Base-by-base conservation (phyloP, 2,329 filamentous ascomycete genomes). In the Metarhizium sp. region DNA sequence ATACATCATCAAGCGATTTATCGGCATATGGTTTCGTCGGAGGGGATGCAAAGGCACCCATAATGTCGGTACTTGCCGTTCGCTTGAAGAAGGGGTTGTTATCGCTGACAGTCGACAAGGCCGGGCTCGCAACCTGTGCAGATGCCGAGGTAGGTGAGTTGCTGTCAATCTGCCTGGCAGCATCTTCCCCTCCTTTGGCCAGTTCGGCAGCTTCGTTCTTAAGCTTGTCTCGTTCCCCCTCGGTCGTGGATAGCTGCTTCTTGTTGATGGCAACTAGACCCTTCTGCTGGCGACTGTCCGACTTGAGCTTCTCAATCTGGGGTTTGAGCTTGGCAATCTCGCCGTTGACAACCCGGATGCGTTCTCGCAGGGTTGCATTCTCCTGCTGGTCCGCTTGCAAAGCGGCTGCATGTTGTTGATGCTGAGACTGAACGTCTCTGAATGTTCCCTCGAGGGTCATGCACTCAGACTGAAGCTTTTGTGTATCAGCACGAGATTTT, bases 261-360 rank as follows among this genome's bases (percentile, higher is more conserved):
- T 95, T 97, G 75, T 96, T 96, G 74, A 99, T 99, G 47, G 94
- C 92, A 34, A 95, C 92, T 61, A 97, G 78, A 18, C 94, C 94
- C 74, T 95, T 97, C 67, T 97, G 92, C 70, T 97, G 94, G 46
- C 94, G 85, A 30, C 91, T 91, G 63, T 96, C 91, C 13, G 87
- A 90, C 69, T 88, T 91, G 63, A 95, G 79, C 76, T 96, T 97
- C 69, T 99, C 94, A 53, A 99, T 84, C 61, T 92, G 86, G 36
- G 92, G 91, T 70, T 91, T 95, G 45, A 97, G 75, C 70, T 91
- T 86, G 18, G 83, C 79, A 62, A 96, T 86, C 70, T 95, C 90
- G 13, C 82, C 79, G 65, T 96, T 99, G 46, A 90, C 80, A 53
- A 85, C 80, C 36, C 87, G 84, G 61, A 99, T 96, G 58, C 87